Base-by-base conservation (phyloP, 1,139 yeast species). In the Pichia sp. region DNA sequence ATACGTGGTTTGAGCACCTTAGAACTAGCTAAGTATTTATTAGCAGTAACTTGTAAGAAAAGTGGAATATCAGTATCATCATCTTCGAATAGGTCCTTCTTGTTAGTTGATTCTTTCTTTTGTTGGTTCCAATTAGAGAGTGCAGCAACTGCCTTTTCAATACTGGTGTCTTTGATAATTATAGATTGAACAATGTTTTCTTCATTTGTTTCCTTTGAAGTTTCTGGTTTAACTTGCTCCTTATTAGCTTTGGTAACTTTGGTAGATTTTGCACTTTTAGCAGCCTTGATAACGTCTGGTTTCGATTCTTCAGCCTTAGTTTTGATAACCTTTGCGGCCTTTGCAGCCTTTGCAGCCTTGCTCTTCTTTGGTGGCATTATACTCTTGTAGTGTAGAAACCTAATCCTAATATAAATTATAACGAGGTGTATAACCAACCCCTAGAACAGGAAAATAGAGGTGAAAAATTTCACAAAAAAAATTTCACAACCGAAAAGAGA, bases 1-100 rank as follows among this genome's bases (percentile, higher is more conserved):
- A 76, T 60, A 57, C 76, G 79, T 33, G 95, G 93, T 64, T 88
- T 88, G 56, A 87, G 75, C 44, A 70, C 70, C 50, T 82, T 80
- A 55, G 76, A 74, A 35, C 76, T 66, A 6, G 82, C 63, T 54
- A 78, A 75, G 52, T 74, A 82, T 57, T 80, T 79, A 57, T 77
- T 78, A 50, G 78, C 69, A 33, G 79, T 76, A 48, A 88, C 63
- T 52, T 78, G 82, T 43, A 87, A 64, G 50, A 70, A 78, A 52
- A 71, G 67, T 52, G 66, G 68, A 35, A 65, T 62, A 36, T 75
- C 83, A 32, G 53, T 57, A n/a, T 53, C 56, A 31, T 75, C 80
- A 9, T 50, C 53, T 28, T 74, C 80, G 41, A 78, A 74, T 40
- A 77, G 70, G 42, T 74, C 68, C 39, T 68, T 72, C 35, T 65